Evolutionary conservation across 768 basidiomycete species (phyloP), one percentile per base, ranked within the genome.

Genomic region (Mycena vulgaris): DNA sequence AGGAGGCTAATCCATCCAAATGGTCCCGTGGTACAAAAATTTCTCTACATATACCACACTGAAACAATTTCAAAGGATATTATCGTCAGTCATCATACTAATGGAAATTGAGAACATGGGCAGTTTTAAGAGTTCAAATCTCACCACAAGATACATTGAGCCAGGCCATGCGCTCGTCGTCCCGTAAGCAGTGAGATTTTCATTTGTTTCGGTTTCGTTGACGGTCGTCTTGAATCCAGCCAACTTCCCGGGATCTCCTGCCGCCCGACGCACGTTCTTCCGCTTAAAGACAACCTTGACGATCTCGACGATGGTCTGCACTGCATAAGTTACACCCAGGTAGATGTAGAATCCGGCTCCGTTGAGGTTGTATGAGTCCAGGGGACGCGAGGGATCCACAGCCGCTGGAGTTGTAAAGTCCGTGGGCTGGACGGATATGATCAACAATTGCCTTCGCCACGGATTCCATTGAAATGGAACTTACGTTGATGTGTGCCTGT

Each of bases 251-350:
- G 83, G 77, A 55, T 79, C 73, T 0, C 87, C 88, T 17, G 83
- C 78, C 1, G 86, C 88, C 40, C 86, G 84, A 27, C 85, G 83
- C 35, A 89, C 67, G 71, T 86, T 86, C 70, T 83, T 80, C 39
- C 84, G 71, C 53, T 68, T 81, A 79, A 88, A 87, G 35, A 89
- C 78, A n/a, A 78, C 80, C 75, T 82, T 83, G 58, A 89, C 73
- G 42, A 85, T 82, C 70, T 87, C 85, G 5, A 83, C 78, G 31
- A 86, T 81, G 11, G 81, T 80, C 52, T 80, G 77, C 66, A 84
- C 80, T 3, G 80, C 76, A 63, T 81, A 82, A 5, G 76, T 73
- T 7, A 74, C 74, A 8, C 85, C 86, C 6, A 82, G 80, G 59
- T 83, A 85, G 35, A 73, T 75, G 69, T 84, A 83, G 82, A 86